Evolutionary conservation across 306 rosid genomes (phyloP).

Genomic region (Acmispon strigosus): DNA sequence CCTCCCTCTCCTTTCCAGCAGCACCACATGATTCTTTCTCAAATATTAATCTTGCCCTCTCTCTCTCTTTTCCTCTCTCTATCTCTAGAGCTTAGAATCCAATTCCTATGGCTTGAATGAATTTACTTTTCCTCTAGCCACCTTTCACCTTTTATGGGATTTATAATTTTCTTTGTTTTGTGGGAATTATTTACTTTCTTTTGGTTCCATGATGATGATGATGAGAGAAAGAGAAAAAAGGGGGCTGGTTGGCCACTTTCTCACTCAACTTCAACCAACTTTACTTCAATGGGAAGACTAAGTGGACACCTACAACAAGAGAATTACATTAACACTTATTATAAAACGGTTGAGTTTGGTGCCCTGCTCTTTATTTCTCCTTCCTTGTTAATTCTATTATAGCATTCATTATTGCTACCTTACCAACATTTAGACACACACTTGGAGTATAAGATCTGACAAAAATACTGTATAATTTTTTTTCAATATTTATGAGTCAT

Average conservation of each 20-base stretch:
- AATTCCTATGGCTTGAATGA: constrained; percentile 39
- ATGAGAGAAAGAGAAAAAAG: constrained; percentile 31
- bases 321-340: constrained; percentile 29
- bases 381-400: constrained; percentile 19
- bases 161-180: constrained; percentile 42
- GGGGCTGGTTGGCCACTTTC: constrained; percentile 65
- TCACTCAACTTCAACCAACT: constrained; percentile 93
- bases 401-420: constrained; percentile 14
- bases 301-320: constrained; percentile 32
- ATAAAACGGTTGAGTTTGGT: constrained; percentile 45
- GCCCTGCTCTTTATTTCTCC: not conserved
- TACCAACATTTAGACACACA: constrained; percentile 16
- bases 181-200: constrained; percentile 35
- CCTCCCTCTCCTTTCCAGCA: constrained; percentile 40
- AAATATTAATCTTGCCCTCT: not conserved
- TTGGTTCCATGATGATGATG: constrained; percentile 43
- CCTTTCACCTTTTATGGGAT: constrained; percentile 67
- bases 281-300: constrained; percentile 94
- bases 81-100: constrained; percentile 34
- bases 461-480: not conserved
- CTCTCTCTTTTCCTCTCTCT: not conserved
- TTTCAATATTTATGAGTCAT: too few species aligned
- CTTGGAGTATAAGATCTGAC: not conserved
- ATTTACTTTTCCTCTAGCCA: constrained; percentile 41
- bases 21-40: constrained; percentile 41